phyloP scores from a whole-genome alignment of 768 basidiomycete genomes.

The Leccinum pellstonianum region DNA sequence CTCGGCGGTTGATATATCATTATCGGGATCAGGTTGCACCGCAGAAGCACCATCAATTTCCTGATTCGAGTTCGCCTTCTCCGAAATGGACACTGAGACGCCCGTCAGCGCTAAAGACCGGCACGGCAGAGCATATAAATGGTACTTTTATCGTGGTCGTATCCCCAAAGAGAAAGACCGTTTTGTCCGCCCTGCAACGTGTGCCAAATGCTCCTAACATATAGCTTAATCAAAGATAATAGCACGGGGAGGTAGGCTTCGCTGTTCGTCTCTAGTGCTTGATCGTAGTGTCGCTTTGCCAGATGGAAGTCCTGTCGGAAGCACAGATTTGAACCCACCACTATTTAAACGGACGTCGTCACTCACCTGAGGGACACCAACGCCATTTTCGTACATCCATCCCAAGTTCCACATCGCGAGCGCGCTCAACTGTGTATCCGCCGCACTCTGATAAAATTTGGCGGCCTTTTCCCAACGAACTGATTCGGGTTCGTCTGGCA shows the following conservation, averaged over 20 bases:
- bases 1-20: constrained; percentile 18
- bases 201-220: constrained; percentile 82
- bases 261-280: constrained; percentile 79
- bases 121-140: not conserved
- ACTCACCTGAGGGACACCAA: constrained; percentile 82
- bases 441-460: constrained; percentile 91
- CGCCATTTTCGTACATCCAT: constrained; percentile 98
- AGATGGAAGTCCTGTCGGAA: constrained; percentile 82
- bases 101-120: constrained; percentile 9
- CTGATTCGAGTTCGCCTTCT: constrained; percentile 19
- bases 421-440: constrained; percentile 88
- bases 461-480: constrained; percentile 85
- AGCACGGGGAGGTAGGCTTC: constrained; percentile 90
- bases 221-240: constrained; percentile 78
- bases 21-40: not conserved
- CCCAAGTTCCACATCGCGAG: constrained; percentile 98
- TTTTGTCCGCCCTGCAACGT: constrained; percentile 69
- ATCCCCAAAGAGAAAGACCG: constrained; percentile 65
- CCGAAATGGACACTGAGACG: constrained; percentile 24
- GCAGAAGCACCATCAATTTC: constrained; percentile 27
- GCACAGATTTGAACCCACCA: not conserved
- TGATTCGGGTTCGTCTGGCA: constrained; percentile 62
- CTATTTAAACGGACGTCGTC: not conserved
- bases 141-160: constrained; percentile 47
- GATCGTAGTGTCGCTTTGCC: constrained; percentile 94